A percentile compares a stretch with the other conserved stretches of the same genome.
These are phyloP conservation scores for Scedosporium minutisporum DNA, from an alignment of 2,329 filamentous ascomycete species.

Conservation along the genomic window DNA sequence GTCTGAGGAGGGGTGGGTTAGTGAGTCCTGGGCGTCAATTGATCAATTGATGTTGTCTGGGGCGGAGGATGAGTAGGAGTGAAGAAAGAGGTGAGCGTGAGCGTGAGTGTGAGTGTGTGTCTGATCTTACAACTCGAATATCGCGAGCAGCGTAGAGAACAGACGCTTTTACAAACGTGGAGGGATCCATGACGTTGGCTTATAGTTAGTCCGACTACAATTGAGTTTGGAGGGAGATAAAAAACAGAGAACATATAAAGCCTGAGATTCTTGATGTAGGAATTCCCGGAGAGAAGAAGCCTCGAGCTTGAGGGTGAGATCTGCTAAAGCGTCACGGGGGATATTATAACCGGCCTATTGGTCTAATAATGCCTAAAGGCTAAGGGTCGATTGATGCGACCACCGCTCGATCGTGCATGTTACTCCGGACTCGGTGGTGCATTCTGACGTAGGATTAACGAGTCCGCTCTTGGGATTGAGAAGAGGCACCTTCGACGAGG, in stretches of 20 bases:
- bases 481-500: too few relatives aligned
- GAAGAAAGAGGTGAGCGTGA: not conserved
- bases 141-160: slow-evolving; percentile 44
- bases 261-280: too few relatives aligned
- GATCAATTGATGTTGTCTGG: slow-evolving; percentile 3
- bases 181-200: not conserved
- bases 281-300: too few relatives aligned
- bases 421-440: too few relatives aligned
- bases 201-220: not conserved
- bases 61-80: not conserved
- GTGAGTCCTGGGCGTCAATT: not conserved
- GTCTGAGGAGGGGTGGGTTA: not conserved
- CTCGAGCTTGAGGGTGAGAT: too few relatives aligned
- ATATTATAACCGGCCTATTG: too few relatives aligned
- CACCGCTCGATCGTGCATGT: too few relatives aligned
- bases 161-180: slow-evolving; percentile 32
- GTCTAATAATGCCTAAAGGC: too few relatives aligned
- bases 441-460: too few relatives aligned
- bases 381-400: too few relatives aligned
- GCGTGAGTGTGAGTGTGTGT: not conserved
- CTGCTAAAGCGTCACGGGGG: too few relatives aligned
- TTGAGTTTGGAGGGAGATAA: not conserved
- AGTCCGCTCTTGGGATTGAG: too few relatives aligned
- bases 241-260: not conserved
- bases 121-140: slow-evolving; percentile 34